A percentile compares a stretch with the other conserved stretches of the same genome.
These are phyloP conservation scores for Ilex asprella DNA, from an alignment of 257 asterid species.

Conservation along the genomic window DNA sequence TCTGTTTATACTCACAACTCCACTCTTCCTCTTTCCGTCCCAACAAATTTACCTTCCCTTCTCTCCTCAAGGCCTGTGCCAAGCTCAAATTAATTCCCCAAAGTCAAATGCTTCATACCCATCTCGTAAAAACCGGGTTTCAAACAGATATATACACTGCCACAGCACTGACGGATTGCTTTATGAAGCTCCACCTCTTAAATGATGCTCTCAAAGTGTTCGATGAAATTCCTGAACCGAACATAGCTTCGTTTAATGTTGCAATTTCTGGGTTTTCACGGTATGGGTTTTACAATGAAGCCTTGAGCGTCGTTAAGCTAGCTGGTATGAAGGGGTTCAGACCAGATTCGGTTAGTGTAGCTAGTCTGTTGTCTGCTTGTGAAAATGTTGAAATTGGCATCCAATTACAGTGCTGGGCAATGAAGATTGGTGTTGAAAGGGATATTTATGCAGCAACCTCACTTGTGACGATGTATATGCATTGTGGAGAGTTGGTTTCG, in stretches of 20 bases:
- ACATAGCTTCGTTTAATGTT: conserved; percentile 41
- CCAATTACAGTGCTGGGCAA: conserved; percentile 67
- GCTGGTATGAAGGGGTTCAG: conserved; percentile 22
- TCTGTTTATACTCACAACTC: conserved; percentile 38
- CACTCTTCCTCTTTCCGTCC: conserved; percentile 45
- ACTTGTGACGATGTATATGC: conserved; percentile 63
- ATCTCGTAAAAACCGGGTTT: conserved; percentile 51
- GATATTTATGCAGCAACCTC: conserved; percentile 58
- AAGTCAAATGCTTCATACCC: conserved; percentile 67
- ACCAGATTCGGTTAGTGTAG: conserved; percentile 65
- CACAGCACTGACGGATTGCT: conserved; percentile 58
- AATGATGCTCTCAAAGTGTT: conserved; percentile 56
- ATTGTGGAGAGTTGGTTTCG: conserved; percentile 37
- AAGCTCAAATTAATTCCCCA: conserved; percentile 37
- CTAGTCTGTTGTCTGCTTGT: conserved; percentile 51
- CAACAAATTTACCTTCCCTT: conserved; percentile 65
- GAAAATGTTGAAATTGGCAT: conserved; percentile 29
- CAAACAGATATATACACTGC: conserved; percentile 34
- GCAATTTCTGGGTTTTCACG: conserved; percentile 62
- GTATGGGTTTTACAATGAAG: conserved; percentile 43
- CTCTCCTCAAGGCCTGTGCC: conserved; percentile 80
- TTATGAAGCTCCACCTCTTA: conserved; percentile 42
- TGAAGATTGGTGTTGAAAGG: conserved; percentile 64
- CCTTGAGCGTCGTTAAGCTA: conserved; percentile 32
- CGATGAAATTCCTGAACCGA: conserved; percentile 66